A percentile compares a stretch with the other conserved stretches of the same genome.
phyloP scores from a whole-genome alignment of 2,329 filamentous ascomycete genomes.

The Pyrenophora tritici-repentis region DNA sequence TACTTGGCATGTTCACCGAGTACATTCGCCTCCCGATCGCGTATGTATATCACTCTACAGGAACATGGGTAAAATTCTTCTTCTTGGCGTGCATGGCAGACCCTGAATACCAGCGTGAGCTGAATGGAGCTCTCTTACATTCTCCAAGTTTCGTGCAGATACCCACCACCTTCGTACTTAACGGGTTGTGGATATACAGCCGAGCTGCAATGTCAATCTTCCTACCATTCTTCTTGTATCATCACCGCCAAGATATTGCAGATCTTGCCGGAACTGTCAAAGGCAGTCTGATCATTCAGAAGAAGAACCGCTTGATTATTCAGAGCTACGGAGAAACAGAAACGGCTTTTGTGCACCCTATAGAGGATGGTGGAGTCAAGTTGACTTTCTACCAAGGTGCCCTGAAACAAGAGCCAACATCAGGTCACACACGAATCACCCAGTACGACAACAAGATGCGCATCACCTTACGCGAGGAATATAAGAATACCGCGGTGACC shows the following conservation, averaged over 20 bases:
- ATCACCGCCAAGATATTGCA: slow-evolving; percentile 55
- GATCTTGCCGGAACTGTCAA: slow-evolving; percentile 56
- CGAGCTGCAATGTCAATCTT: slow-evolving; percentile 51
- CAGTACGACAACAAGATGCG: slow-evolving; percentile 56
- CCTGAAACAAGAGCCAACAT: slow-evolving; percentile 53
- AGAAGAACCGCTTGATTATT: slow-evolving; percentile 55
- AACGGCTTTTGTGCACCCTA: slow-evolving; percentile 55
- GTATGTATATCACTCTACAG: slow-evolving; percentile 51
- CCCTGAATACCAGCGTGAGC: slow-evolving; percentile 57
- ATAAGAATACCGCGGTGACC: slow-evolving; percentile 48
- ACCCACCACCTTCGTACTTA: slow-evolving; percentile 50
- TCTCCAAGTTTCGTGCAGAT: slow-evolving; percentile 45
- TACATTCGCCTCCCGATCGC: slow-evolving; percentile 44
- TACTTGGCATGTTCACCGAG: slow-evolving; percentile 30
- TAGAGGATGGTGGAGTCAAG: slow-evolving; percentile 46
- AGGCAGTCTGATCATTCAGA: slow-evolving; percentile 55
- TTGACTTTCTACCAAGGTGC: slow-evolving; percentile 44
- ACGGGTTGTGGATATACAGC: slow-evolving; percentile 56
- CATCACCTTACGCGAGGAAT: slow-evolving; percentile 53
- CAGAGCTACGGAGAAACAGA: slow-evolving; percentile 55
- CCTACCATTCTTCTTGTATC: slow-evolving; percentile 56
- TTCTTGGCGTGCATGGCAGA: slow-evolving; percentile 58
- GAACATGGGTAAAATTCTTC: slow-evolving; percentile 55
- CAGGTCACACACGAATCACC: slow-evolving; percentile 53
- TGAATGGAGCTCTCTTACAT: slow-evolving; percentile 51